phyloP scores from a whole-genome alignment of 768 basidiomycete genomes.

The Lyophyllum semitale region DNA sequence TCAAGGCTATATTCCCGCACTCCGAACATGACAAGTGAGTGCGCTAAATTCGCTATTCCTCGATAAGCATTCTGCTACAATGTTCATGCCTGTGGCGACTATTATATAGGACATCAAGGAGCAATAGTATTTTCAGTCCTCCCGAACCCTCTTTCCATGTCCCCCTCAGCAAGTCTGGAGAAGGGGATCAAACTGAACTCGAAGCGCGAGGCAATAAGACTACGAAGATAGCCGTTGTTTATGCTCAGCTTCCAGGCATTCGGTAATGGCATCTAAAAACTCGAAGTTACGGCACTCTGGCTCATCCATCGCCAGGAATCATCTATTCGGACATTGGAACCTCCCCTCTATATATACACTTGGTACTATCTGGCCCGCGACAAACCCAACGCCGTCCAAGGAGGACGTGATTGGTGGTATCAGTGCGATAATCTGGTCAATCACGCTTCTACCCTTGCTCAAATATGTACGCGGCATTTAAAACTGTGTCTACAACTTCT shows the following conservation, averaged over 20 bases:
- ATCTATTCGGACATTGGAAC: conserved; percentile 58
- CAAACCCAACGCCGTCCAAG: conserved; percentile 44
- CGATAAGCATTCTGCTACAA: conserved; percentile 17
- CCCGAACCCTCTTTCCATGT: neutral
- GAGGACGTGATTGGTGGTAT: conserved; percentile 68
- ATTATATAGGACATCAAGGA: neutral
- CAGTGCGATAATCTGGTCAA: conserved; percentile 64
- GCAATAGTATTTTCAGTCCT: conserved; percentile 21
- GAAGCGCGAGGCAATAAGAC: conserved; percentile 6
- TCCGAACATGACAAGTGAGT: conserved; percentile 4
- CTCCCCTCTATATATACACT: conserved; percentile 64
- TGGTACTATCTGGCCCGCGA: conserved; percentile 62
- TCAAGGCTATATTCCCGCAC: conserved; percentile 38
- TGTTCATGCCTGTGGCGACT: neutral
- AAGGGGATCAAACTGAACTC: conserved; percentile 19
- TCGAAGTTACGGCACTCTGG: neutral
- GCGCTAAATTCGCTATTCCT: conserved; percentile 36
- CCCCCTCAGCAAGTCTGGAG: conserved; percentile 26
- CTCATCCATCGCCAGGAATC: conserved; percentile 34
- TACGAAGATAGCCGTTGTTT: conserved; percentile 12
- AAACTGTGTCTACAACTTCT: neutral
- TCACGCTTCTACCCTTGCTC: conserved; percentile 58
- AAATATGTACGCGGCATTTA: conserved; percentile 54
- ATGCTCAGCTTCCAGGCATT: conserved; percentile 8
- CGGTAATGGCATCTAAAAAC: conserved; percentile 1